Base-by-base conservation (phyloP, 768 basidiomycete genomes). In the Leccinum rimulosum region DNA sequence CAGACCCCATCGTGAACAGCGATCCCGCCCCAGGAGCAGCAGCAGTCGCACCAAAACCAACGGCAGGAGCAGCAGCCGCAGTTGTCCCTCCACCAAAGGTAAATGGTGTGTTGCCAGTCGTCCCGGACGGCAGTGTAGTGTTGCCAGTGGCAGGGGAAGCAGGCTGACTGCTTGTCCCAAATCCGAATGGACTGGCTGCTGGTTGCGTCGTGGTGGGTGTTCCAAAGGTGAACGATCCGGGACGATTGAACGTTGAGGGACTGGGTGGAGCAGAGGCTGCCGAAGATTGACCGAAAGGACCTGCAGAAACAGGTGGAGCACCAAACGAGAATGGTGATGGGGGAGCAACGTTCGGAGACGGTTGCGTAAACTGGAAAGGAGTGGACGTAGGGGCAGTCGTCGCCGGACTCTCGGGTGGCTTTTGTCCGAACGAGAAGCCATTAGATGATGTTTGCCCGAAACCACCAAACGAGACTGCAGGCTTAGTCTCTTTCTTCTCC, bases 1-100 rank as follows among this genome's bases (percentile, higher is more conserved):
- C 79, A 50, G 85, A 76, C 31, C 85, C 86, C 55, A 87, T 86
- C 12, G 84, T 87, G 65, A 87, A 87, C 36, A 87, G 60, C 3
- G 73, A 64, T 54, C 60, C 69, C 7, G 74, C 72, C 33, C 27
- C 55, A 2, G 64, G 17, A 2, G 79, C 69, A 10, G 79, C 67
- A 36, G 70, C n/a, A 10, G 76, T 68, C 2, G 75, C 74, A 65
- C 77, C 74, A 61, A 85, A 86, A n/a, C 60, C 52, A 28, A 25
- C 75, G 48, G 68, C 70, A 36, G 78, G 66, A n/a, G 76, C 66
- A 35, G 78, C 75, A 54, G 73, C 69, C 25, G 71, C 73, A 58
- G 65, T 68, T 30, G 62, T 12, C 5, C 67, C 65, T 43, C 62
- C 66, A 57, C 79, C 78, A 58, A 84, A 85, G 38, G 73, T 31